Evolutionary conservation across 352 stramenopile species (phyloP).

Genomic region (Phytophthora crassamura): DNA sequence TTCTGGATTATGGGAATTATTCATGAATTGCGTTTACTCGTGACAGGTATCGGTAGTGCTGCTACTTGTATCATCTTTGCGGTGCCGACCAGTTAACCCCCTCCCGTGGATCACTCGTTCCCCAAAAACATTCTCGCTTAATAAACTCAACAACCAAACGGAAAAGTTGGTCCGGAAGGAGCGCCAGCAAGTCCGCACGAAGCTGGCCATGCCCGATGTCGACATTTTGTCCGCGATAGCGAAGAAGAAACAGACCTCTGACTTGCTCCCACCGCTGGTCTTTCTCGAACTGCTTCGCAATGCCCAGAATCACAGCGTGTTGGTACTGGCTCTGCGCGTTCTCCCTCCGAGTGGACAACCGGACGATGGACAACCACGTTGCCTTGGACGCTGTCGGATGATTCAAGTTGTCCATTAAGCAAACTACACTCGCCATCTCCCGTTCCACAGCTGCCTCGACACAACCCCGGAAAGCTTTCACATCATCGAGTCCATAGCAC

Average conservation of each 20-base stretch:
- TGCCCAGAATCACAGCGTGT: background rate
- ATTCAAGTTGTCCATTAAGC: constrained; percentile 1
- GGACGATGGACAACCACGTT: background rate
- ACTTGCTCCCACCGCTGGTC: constrained; percentile 10
- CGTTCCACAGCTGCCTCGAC: constrained; percentile 3
- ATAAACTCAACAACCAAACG: constrained; percentile 1
- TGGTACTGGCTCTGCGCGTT: too few relatives aligned
- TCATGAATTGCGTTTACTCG: too few relatives aligned
- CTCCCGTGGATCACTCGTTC: too few relatives aligned
- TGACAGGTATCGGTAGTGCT: too few relatives aligned
- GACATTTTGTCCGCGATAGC: background rate
- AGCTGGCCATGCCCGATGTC: background rate
- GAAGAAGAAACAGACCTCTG: constrained; percentile 6
- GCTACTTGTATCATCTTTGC: too few relatives aligned
- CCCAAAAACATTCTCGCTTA: background rate
- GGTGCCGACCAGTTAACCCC: too few relatives aligned
- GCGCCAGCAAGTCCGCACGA: background rate
- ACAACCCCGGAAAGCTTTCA: background rate
- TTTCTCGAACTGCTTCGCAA: constrained; percentile 2
- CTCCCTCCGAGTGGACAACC: too few relatives aligned
- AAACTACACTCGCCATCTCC: background rate
- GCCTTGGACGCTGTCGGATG: background rate
- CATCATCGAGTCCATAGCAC: background rate
- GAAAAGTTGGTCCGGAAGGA: constrained; percentile 5
- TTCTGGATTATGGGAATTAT: too few relatives aligned